A percentile compares a stretch with the other conserved stretches of the same genome.
Evolutionary conservation across 208 protist species (phyloP).

Genomic region (Trypanosoma conorhini): DNA sequence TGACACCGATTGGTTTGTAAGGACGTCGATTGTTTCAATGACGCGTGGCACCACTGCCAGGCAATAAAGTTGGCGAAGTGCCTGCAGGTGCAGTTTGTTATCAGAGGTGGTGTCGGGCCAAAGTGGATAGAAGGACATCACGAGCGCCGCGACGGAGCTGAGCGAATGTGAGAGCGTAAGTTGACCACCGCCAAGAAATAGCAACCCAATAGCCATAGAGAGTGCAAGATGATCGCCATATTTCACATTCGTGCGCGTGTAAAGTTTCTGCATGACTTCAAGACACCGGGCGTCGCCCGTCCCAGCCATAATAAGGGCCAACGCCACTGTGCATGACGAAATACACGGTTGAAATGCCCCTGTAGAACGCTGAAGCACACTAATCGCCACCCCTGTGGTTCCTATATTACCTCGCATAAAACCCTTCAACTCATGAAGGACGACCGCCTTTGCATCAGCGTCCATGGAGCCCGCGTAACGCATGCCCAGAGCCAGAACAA

Average conservation of each 20-base stretch:
- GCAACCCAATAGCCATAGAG: slow-evolving; percentile 93
- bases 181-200: slow-evolving; percentile 94
- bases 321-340: slow-evolving; percentile 61
- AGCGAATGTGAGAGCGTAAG: slow-evolving; percentile 87
- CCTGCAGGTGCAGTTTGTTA: slow-evolving; percentile 92
- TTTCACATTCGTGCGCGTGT: slow-evolving; percentile 50
- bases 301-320: slow-evolving; percentile 92
- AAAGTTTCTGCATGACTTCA: slow-evolving; percentile 63
- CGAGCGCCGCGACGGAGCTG: slow-evolving; percentile 87
- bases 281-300: slow-evolving; percentile 88
- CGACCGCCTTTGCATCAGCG: slow-evolving; percentile 42
- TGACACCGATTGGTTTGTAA: slow-evolving; percentile 73
- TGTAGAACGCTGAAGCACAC: slow-evolving; percentile 63
- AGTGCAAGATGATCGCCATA: slow-evolving; percentile 96
- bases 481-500: slow-evolving; percentile 70
- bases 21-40: slow-evolving; percentile 91
- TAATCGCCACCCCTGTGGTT: slow-evolving; percentile 45
- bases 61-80: slow-evolving; percentile 95
- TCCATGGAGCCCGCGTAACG: slow-evolving; percentile 84
- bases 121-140: slow-evolving; percentile 93
- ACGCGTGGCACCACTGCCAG: slow-evolving; percentile 91
- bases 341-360: slow-evolving; percentile 77
- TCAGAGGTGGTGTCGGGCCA: slow-evolving; percentile 89
- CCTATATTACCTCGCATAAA: slow-evolving; percentile 69
- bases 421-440: slow-evolving; percentile 67